Base-by-base conservation (phyloP, 73 alveolate species). In the Diophrys sp. region DNA sequence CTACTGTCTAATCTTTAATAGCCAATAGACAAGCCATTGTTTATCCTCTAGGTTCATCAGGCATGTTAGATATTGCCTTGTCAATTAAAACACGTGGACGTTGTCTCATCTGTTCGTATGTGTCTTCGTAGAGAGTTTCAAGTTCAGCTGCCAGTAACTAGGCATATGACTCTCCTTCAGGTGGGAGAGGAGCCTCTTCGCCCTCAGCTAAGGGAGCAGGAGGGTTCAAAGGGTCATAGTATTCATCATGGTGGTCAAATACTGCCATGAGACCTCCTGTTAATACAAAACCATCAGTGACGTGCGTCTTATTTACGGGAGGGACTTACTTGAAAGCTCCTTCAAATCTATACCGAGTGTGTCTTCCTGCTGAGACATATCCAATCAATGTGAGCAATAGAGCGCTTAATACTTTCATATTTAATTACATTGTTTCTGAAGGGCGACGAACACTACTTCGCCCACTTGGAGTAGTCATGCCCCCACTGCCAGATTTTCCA, bases 101-200 rank as follows among this genome's bases (percentile, higher is more conserved):
- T 18, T 44, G 5, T 44, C 62, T 44, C 62, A 44, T 44, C 5
- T 44, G n/a, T 44, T 44, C 62, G 62, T 44, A 44, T 11, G 62
- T 44, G 62, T 44, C 62, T 44, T 44, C 62, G 18, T 44, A 44
- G n/a, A 44, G 18, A 11, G 18, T 18, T 44, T 44, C 62, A 11
- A 44, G 18, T 44, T 44, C 62, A 5, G 5, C 5, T 11, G 62
- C 62, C 5, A 44, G 62, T 11, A 44, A 18, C 62, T 44, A 44
- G 62, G n/a, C 62, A 44, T 44, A 44, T 44, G 62, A 44, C 62
- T 44, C 62, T 44, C 62, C 62, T 44, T 44, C 62, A 44, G 18
- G n/a, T 44, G 62, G 62, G n/a, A 11, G n/a, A 11, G 62, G 62
- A 5, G 5, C 62, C 5, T 5, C n/a, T 44, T 44, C 62, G 5